phyloP scores from a whole-genome alignment of 192 early-diverging fungal genomes.

The Entomortierella chlamydospora region DNA sequence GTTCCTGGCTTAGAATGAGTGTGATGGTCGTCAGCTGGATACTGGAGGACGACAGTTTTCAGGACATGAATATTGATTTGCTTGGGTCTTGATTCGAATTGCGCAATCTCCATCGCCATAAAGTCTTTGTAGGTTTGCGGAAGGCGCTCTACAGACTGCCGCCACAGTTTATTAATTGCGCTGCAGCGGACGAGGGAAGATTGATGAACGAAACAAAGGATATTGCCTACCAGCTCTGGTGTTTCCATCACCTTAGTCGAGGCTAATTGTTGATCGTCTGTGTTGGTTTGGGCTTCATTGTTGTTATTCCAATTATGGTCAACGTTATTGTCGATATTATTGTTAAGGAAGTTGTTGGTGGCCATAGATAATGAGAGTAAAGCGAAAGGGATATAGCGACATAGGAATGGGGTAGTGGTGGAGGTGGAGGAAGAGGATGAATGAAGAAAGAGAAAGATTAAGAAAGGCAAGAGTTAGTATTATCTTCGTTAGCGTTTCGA shows the following conservation, averaged over 20 bases:
- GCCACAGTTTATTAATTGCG: not conserved
- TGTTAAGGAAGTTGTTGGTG: not conserved
- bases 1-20: not conserved
- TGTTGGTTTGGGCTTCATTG: not conserved
- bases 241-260: not conserved
- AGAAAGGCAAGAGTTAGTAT: not conserved
- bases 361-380: slow-evolving; percentile 1
- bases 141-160: not conserved
- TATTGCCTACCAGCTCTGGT: slow-evolving; percentile 1
- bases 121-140: too few species aligned
- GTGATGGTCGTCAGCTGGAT: not conserved
- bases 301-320: not conserved
- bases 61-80: slow-evolving; percentile 18
- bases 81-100: not conserved
- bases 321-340: slow-evolving; percentile 1
- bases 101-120: not conserved
- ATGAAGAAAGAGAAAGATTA: not conserved
- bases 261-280: too few species aligned
- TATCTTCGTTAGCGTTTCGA: too few species aligned
- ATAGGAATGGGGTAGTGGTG: not conserved
- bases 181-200: not conserved
- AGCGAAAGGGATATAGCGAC: not conserved
- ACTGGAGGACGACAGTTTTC: slow-evolving; percentile 16
- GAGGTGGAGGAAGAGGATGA: not conserved
- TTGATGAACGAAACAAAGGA: not conserved